Percentiles rank a stretch among this genome's conserved stretches.
phyloP scores from a whole-genome alignment of 2,329 filamentous ascomycete species.

The Myotisia sp. region DNA sequence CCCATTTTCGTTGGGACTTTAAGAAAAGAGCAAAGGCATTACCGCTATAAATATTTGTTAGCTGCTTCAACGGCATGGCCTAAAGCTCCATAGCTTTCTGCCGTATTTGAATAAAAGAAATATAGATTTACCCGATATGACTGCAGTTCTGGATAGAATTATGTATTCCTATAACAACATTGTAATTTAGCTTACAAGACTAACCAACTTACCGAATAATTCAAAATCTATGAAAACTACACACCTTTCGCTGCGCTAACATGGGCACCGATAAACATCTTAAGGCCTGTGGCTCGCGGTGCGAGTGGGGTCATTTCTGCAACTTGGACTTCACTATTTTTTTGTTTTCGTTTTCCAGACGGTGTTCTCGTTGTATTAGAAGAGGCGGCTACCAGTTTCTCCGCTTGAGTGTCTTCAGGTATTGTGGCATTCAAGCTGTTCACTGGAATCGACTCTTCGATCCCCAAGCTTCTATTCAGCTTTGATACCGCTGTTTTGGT shows the following conservation, averaged over 20 bases:
- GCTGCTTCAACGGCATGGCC: not conserved
- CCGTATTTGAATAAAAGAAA: not conserved
- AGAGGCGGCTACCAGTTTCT: too few species aligned
- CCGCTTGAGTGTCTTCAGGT: too few species aligned
- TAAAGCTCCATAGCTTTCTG: not conserved
- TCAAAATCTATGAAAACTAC: constrained; percentile 13
- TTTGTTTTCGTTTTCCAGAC: constrained; percentile 26
- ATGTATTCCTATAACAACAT: constrained; percentile 53
- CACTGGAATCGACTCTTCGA: too few species aligned
- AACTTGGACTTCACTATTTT: constrained; percentile 42
- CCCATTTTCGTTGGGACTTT: constrained; percentile 93
- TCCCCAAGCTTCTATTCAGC: too few species aligned
- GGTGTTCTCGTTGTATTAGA: too few species aligned
- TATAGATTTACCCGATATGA: constrained; percentile 48
- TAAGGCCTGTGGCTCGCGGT: constrained; percentile 53
- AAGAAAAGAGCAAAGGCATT: constrained; percentile 92
- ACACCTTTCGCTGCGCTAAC: constrained; percentile 76
- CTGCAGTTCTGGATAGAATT: constrained; percentile 68
- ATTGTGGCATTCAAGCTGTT: too few species aligned
- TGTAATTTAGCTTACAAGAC: constrained; percentile 5
- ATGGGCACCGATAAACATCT: constrained; percentile 83
- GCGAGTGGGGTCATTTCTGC: constrained; percentile 50
- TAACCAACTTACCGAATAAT: not conserved
- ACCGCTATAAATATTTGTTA: constrained; percentile 38
- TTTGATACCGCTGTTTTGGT: too few species aligned